phyloP scores from a whole-genome alignment of 75 land plant species.

The Sequoiadendron giganteum region DNA sequence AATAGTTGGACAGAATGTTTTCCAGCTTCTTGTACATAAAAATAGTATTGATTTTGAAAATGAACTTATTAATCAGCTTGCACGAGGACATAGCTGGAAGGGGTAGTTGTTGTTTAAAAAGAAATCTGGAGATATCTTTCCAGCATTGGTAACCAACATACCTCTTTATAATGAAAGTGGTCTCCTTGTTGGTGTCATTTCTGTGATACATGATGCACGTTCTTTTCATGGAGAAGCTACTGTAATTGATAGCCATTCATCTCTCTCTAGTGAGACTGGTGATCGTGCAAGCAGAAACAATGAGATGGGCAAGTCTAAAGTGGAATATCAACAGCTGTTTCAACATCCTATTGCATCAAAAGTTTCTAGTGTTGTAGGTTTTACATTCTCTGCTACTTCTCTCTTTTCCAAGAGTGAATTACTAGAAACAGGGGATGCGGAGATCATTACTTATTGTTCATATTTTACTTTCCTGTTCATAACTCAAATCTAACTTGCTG shows the following conservation, averaged over 20 bases:
- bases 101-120: conserved; percentile 31
- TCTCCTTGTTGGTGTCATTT: conserved; percentile 24
- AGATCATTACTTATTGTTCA: background rate
- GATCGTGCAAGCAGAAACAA: background rate
- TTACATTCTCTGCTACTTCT: background rate
- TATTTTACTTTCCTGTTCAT: background rate
- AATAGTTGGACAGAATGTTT: conserved; percentile 24
- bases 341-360: conserved; percentile 15
- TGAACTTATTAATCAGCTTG: conserved; percentile 12
- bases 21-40: conserved; percentile 24
- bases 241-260: background rate
- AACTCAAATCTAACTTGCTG: background rate
- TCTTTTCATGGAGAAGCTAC: background rate
- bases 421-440: background rate
- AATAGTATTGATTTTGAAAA: conserved; percentile 1
- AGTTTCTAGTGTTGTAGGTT: conserved; percentile 26
- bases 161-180: conserved; percentile 40
- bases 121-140: conserved; percentile 37
- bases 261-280: background rate
- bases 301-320: background rate
- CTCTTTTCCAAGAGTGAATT: background rate
- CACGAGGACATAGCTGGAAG: conserved; percentile 31
- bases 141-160: conserved; percentile 27
- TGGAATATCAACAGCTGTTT: background rate
- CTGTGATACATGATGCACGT: conserved; percentile 16